Base-by-base conservation (phyloP, 805 yeast genomes). In the Candida sphagnicola region DNA sequence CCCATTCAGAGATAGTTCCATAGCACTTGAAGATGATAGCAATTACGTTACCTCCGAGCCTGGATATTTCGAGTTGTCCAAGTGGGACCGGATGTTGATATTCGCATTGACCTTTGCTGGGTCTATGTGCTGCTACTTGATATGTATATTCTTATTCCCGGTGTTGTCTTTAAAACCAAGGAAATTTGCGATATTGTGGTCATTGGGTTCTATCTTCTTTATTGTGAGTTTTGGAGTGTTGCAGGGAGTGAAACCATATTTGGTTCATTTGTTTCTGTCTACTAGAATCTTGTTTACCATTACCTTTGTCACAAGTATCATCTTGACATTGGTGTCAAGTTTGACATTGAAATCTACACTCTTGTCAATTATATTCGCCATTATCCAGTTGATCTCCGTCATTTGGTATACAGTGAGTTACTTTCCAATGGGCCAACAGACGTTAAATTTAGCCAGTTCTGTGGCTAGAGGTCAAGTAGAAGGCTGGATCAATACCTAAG, bases 151-250 rank as follows among this genome's bases (percentile, higher is more conserved):
- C 42, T 54, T 67, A 36, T 67, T 66, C 56, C 74, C 74, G 4
- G 59, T 70, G 19, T 52, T 70, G 33, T 50, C 65, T 18, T 50
- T 67, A 34, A 69, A 65, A 47, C 75, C 75, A 2, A 50, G 71
- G 30, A 70, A 68, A 45, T 69, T 70, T 53, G 74, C 74, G 18
- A 46, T 70, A n/a, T 53, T 70, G 37, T 70, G 75, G 74, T 67
- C 74, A 8, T 47, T 68, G 28, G 75, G 75, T 2, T 65, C 72
- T 13, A 63, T 70, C 13, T 65, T 70, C 50, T 70, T 70, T 53
- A 50, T 70, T 45, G 62, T 68, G 8, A 67, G 73, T 45, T 70
- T 70, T 45, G 74, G 74, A 4, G 73, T 69, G 3, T 51, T 69
- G 34, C 74, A 69, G 44, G 74, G 74, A 1, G 57, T 61, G 44